Conservation (phyloP, 176 grass and related monocot species). For the Saccharum spontaneum region DNA sequence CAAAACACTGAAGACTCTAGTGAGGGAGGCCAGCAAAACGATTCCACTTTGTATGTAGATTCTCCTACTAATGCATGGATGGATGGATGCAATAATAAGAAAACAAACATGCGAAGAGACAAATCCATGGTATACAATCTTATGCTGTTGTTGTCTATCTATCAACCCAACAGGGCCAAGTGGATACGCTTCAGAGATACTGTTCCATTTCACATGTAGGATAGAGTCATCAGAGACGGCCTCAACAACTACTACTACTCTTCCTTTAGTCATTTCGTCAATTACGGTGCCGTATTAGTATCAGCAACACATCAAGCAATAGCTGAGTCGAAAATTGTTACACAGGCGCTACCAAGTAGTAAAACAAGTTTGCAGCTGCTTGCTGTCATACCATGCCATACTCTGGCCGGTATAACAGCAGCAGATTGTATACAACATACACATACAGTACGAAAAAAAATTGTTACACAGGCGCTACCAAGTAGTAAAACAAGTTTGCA, state of each 20-base stretch:
- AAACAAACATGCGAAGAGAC: background rate
- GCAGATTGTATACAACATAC: conserved; percentile 33
- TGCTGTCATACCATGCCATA: background rate
- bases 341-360: conserved; percentile 2
- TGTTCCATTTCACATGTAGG: background rate
- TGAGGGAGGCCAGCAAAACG: background rate
- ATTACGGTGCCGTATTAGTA: conserved; percentile 14
- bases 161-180: no score
- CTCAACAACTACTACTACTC: background rate
- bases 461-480: conserved; percentile 5
- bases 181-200: no score
- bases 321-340: background rate
- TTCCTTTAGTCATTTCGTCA: conserved; percentile 9
- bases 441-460: background rate
- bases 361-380: conserved; percentile 6
- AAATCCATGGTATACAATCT: no score
- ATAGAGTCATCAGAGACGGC: background rate
- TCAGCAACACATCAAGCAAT: conserved; percentile 12
- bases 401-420: background rate
- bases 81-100: background rate
- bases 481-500: background rate
- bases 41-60: background rate
- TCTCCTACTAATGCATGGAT: background rate
- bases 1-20: no score
- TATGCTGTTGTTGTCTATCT: no score